Base-by-base conservation (phyloP, 805 yeast genomes). In the Candida suzukii region DNA sequence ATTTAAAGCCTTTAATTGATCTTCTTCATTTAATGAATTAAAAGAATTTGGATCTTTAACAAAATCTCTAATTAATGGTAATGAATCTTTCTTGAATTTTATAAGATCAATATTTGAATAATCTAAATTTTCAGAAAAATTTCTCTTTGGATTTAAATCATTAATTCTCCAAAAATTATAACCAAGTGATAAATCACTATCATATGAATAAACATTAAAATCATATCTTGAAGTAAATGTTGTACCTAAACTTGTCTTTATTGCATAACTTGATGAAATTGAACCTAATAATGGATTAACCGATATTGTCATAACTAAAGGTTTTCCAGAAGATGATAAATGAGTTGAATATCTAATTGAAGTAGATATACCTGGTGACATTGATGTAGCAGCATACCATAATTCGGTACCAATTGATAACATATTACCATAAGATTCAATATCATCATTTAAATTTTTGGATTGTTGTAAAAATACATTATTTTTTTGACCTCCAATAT, bases 261-360 rank as follows among this genome's bases (percentile, higher is more conserved):
- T 87, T 1, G 96, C 78, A 57, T 90, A 93, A 0, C 95, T 83
- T 2, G 95, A 81, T 3, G 95, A 81, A 2, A 93, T 63, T 49
- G 88, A 90, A 2, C 99, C 99, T 56, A 91, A 67, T 14, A 93
- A 67, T 1, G 99, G 99, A 58, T 93, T 93, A 43, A 83, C 71
- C 0, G 95, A 81, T 31, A 91, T 54, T 0, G 98, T 84, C 72
- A 93, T 74, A 0, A 96, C 85, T 47, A 90, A 63, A 0, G 99
- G 99, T 47, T 87, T 83, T 3, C 95, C 95, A 0, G 95, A 84
- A 34, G 85, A 77, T 0, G 96, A 79, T 8, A 60, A 40, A 46
- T 86, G 81, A 0, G 96, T 86, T 1, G 91, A 74, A 58, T 93
- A 91, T 35, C 97, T 65, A 37, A 88, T 58, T 0, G 95, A 91